Evolutionary conservation across 176 grass and related monocot genomes (phyloP).

Genomic region (barley (Hordeum vulgare)): MorexV3_pseudomolecules_assembly NC_058519.1:629265933-629266432

Average conservation of each 20-base stretch:
- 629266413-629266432: constrained; percentile 25
- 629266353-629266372: constrained; percentile 45
- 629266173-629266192: constrained; percentile 61
- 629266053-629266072: constrained; percentile 44
- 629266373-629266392: neutral
- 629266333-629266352: constrained; percentile 66
- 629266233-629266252: constrained; percentile 68
- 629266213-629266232: constrained; percentile 49
- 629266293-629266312: constrained; percentile 25
- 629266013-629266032: constrained; percentile 25
- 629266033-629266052: constrained; percentile 28
- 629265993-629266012: constrained; percentile 17
- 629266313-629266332: constrained; percentile 57
- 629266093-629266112: constrained; percentile 23
- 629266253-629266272: constrained; percentile 67
- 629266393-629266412: constrained; percentile 3
- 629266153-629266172: constrained; percentile 67
- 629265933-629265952: constrained; percentile 22
- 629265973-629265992: constrained; percentile 35
- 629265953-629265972: constrained; percentile 30
- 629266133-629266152: constrained; percentile 41
- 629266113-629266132: constrained; percentile 22
- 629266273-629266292: constrained; percentile 72
- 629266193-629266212: constrained; percentile 57
- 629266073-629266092: constrained; percentile 22